Base-by-base conservation (phyloP, 2,329 filamentous ascomycete species). In the Monilinia aucupariae region DNA sequence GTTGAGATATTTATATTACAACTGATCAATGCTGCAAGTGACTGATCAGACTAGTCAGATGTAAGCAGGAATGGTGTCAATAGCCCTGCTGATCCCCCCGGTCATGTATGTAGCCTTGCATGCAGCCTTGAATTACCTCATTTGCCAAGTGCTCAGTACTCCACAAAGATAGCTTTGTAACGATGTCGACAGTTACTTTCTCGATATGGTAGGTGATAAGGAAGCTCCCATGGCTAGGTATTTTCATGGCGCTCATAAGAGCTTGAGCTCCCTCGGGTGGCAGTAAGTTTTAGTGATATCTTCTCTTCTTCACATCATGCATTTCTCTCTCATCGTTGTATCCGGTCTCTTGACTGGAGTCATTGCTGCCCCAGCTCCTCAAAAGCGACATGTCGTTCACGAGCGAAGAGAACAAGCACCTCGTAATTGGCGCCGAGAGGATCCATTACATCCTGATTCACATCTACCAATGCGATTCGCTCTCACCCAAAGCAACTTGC, bases 401-500 rank as follows among this genome's bases (percentile, higher is more conserved):
- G 65, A 67, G 37, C 61, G 64, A 45, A 58, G 65, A 63, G 59
- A 58, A 9, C 22, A 30, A 25, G 15, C 58, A 20, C 64, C 64
- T 27, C 39, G 30, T 15, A 58, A 64, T n/a, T 67, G 65, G 65
- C 43, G 43, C 30, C 60, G 59, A n/a, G 56, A 49, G 27, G 39
- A 41, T n/a, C 56, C 64, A 39, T 43, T 67, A 10, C 47, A 56
- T 37, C 52, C 47, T 15, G 63, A 68, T 30, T 47, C 59, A 27
- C 13, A 50, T 22, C 54, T 68, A 7, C 66, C 68, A 32, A 62
- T 69, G 58, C 61, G 64, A 60, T 79, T 81, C 64, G 79, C 77
- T 7, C 72, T 81, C 56, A 73, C 75, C 39, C 78, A 81, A 67
- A 73, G 71, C 25, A 80, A 80, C 64, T 71, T 81, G 22, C 71